Evolutionary conservation across 768 basidiomycete genomes (phyloP).

Genomic region (Pholiota conissans): DNA sequence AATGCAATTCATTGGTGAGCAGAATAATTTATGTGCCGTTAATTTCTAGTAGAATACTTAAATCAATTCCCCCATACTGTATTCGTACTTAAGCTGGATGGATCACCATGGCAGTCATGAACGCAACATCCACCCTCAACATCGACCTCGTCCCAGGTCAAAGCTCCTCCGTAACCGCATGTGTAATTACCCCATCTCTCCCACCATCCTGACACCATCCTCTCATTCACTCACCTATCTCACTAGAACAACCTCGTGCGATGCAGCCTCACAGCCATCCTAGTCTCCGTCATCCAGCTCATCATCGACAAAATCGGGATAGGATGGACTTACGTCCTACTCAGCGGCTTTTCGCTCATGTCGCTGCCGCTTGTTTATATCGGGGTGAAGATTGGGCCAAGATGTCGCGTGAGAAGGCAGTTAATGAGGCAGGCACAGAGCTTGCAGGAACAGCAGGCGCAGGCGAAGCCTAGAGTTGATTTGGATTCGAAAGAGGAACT

Average conservation of each 20-base stretch:
- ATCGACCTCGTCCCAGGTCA: slow-evolving; percentile 64
- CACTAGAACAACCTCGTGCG: slow-evolving; percentile 71
- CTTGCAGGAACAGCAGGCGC: no score
- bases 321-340: slow-evolving; percentile 71
- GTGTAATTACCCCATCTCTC: slow-evolving; percentile 45
- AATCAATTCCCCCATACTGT: background rate
- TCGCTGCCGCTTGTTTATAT: slow-evolving; percentile 52
- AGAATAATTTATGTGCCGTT: no score
- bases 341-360: slow-evolving; percentile 48
- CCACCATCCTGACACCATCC: background rate
- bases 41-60: no score
- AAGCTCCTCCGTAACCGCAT: slow-evolving; percentile 70
- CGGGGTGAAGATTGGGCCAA: slow-evolving; percentile 54
- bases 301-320: slow-evolving; percentile 56
- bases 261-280: slow-evolving; percentile 57
- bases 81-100: slow-evolving; percentile 45
- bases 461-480: no score
- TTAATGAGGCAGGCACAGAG: background rate
- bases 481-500: no score
- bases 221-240: no score
- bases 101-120: slow-evolving; percentile 52
- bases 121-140: slow-evolving; percentile 58
- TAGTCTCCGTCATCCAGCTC: slow-evolving; percentile 65
- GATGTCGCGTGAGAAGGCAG: slow-evolving; percentile 38
- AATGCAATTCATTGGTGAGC: slow-evolving; percentile 30